Conservation (phyloP, 805 yeast genomes). For the Candida pseudofarinosa region DNA sequence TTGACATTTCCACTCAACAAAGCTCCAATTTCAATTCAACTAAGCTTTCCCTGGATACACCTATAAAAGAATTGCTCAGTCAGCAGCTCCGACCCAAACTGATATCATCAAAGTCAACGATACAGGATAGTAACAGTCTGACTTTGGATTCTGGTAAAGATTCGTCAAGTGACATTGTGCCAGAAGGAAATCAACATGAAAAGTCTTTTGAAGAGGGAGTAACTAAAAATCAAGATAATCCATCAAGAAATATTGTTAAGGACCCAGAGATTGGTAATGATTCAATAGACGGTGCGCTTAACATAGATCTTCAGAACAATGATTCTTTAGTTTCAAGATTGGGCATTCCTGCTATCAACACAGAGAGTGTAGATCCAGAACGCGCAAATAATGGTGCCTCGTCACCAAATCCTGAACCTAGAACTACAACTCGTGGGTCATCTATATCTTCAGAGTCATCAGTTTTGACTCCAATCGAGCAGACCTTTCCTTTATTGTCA, state of each 20-base stretch:
- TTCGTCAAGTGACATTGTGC: background rate
- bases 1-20: background rate
- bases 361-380: background rate
- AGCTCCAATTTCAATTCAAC: conserved; percentile 3
- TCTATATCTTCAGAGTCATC: conserved; percentile 13
- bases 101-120: background rate
- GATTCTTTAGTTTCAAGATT: background rate
- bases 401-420: background rate
- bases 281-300: background rate
- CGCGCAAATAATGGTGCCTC: background rate
- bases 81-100: conserved; percentile 8
- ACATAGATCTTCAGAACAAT: background rate
- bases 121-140: background rate
- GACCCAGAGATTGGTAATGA: background rate
- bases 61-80: conserved; percentile 13
- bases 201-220: background rate
- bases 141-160: background rate
- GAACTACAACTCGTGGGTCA: background rate
- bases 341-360: background rate
- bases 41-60: conserved; percentile 7
- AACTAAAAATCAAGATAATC: background rate
- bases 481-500: conserved; percentile 27
- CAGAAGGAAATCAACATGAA: background rate
- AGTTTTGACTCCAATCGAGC: conserved; percentile 21
- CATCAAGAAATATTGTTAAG: background rate